Evolutionary conservation across 1,284 basidiomycete genomes (phyloP).

Genomic region (Pseudozyma flocculosa): DNA sequence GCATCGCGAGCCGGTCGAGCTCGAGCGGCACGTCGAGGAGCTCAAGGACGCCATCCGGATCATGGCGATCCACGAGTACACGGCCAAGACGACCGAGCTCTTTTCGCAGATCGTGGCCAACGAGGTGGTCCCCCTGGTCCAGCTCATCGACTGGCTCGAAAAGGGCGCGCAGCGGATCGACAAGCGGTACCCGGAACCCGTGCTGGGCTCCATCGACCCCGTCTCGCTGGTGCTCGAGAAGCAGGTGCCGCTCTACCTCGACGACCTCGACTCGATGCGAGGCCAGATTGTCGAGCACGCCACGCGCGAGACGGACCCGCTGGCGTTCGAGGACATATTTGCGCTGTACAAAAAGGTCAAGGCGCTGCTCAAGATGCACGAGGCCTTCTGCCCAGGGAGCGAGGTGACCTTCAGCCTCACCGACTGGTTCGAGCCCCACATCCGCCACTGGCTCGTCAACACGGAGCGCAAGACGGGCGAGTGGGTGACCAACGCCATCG

Average conservation of each 20-base stretch:
- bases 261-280: slow-evolving; percentile 65
- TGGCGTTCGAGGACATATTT: slow-evolving; percentile 69
- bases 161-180: slow-evolving; percentile 78
- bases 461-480: slow-evolving; percentile 86
- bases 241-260: slow-evolving; percentile 72
- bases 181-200: slow-evolving; percentile 77
- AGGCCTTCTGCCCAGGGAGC: slow-evolving; percentile 74
- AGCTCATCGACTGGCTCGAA: slow-evolving; percentile 85
- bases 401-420: slow-evolving; percentile 33
- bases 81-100: slow-evolving; percentile 66
- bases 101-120: slow-evolving; percentile 70
- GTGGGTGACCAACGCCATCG: slow-evolving; percentile 69
- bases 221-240: slow-evolving; percentile 75
- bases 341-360: slow-evolving; percentile 76
- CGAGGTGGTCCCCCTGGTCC: slow-evolving; percentile 69
- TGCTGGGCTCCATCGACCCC: slow-evolving; percentile 63
- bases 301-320: slow-evolving; percentile 31
- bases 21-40: slow-evolving; percentile 54
- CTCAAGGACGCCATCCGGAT: slow-evolving; percentile 64
- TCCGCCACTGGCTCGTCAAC: slow-evolving; percentile 83
- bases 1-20: slow-evolving; percentile 29
- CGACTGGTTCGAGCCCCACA: slow-evolving; percentile 80
- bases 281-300: slow-evolving; percentile 48
- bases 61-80: slow-evolving; percentile 66
- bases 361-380: slow-evolving; percentile 72